Evolutionary conservation across 2,329 filamentous ascomycete genomes (phyloP).

Genomic region (Lecanicillium sp.): DNA sequence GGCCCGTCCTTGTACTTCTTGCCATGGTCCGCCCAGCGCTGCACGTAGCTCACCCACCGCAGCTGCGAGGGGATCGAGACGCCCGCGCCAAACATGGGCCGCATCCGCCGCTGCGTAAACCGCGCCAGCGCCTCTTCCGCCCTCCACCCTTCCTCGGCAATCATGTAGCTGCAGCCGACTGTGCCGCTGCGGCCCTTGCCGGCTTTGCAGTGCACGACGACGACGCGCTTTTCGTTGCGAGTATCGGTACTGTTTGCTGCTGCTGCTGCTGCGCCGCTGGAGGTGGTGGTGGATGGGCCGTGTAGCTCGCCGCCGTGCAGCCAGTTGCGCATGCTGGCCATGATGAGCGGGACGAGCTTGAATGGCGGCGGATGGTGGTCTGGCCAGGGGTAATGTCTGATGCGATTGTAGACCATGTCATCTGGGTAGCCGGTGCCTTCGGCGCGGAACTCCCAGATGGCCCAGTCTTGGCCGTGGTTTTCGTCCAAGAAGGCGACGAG

Average conservation of each 20-base stretch:
- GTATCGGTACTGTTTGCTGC: slow-evolving; percentile 13
- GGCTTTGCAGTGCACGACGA: slow-evolving; percentile 94
- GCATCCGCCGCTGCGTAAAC: slow-evolving; percentile 78
- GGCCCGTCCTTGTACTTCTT: slow-evolving; percentile 77
- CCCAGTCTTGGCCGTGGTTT: slow-evolving; percentile 78
- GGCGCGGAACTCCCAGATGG: slow-evolving; percentile 95
- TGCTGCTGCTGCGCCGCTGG: slow-evolving; percentile 5
- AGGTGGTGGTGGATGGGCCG: slow-evolving; percentile 1
- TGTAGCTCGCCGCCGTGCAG: slow-evolving; percentile 43
- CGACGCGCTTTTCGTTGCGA: slow-evolving; percentile 49
- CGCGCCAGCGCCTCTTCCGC: slow-evolving; percentile 43
- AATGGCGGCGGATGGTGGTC: slow-evolving; percentile 98
- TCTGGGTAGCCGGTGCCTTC: slow-evolving; percentile 96
- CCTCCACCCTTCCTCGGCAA: slow-evolving; percentile 67
- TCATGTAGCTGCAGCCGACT: slow-evolving; percentile 79
- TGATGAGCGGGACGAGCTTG: slow-evolving; percentile 74
- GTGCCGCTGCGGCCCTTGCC: slow-evolving; percentile 92
- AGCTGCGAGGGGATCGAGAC: slow-evolving; percentile 91
- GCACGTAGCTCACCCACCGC: slow-evolving; percentile 80
- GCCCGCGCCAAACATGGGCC: slow-evolving; percentile 77
- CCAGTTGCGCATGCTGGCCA: slow-evolving; percentile 92
- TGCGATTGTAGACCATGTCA: slow-evolving; percentile 72
- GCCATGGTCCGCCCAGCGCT: slow-evolving; percentile 67
- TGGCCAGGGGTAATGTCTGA: slow-evolving; percentile 91
- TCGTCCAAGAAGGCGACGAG: slow-evolving; percentile 82